Evolutionary conservation across 768 basidiomycete genomes (phyloP), one percentile per base, ranked within the genome.

Genomic region (Rossbeevera mucosa): DNA sequence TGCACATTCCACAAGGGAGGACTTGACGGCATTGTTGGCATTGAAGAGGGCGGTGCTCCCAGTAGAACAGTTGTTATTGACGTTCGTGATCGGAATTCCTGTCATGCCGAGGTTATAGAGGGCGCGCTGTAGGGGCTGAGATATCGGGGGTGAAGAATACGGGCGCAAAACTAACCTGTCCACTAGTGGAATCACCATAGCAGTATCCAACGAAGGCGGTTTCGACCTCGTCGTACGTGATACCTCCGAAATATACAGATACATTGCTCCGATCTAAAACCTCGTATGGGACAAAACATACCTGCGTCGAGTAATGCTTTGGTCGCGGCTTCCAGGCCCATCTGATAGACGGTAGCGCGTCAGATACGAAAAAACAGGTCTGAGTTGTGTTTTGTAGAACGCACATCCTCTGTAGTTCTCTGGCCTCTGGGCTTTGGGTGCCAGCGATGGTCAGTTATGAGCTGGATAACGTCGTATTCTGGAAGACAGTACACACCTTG

Each of bases 61-160:
- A 0, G 90, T 90, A 4, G 89, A 85, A 61, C 90, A 91, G 67
- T 89, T 89, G 70, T 92, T 92, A 74, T 90, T 91, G 40, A 92
- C 87, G 59, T 92, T 93, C 46, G 85, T 78, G 61, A 93, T 84
- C 0, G 91, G 90, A 52, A 93, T 91, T 29, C 82, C 76, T 0
- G 90, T 92, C 66, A 92, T 76, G 18, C 91, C 91, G 38, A 92
- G 81, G 64, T 83, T 85, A 70, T 92, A 93, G 18, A 93, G 73
- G 7, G 88, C 82, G 14, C 89, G 77, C 82, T 92, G 62, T 1
- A 44, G 13, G 40, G 12, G 6, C 11, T 21, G 40, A 41, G 40
- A 21, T 21, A 3, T 13, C 40, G 8, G 5, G 5, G 21, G 20
- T 13, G n/a, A 16, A 33, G 21, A 26, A 11, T 12, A 12, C 14